phyloP scores from a whole-genome alignment of 495 filamentous ascomycete species.

The Mytilinidion resinicola region DNA sequence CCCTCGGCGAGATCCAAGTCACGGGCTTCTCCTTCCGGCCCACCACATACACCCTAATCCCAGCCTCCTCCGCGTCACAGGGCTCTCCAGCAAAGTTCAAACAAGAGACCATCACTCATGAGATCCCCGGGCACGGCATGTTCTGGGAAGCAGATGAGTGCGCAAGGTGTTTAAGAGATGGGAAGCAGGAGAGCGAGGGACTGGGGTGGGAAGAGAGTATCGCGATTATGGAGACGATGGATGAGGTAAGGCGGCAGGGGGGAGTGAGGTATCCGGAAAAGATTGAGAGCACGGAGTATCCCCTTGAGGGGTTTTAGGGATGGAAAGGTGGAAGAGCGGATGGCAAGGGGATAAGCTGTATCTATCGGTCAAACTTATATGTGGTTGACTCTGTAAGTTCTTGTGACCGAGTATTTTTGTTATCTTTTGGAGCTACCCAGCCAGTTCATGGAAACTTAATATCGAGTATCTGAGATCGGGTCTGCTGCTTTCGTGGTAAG shows the following conservation, averaged over 20 bases:
- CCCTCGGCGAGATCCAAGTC: slow-evolving; percentile 81
- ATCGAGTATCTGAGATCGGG: too few relatives aligned
- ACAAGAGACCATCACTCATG: slow-evolving; percentile 37
- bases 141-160: slow-evolving; percentile 94
- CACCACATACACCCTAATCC: slow-evolving; percentile 42
- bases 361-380: too few relatives aligned
- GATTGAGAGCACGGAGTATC: slow-evolving; percentile 72
- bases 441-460: too few relatives aligned
- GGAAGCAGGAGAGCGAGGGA: slow-evolving; percentile 67
- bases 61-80: slow-evolving; percentile 42
- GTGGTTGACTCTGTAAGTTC: too few relatives aligned
- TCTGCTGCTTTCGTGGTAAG: too few relatives aligned
- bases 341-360: too few relatives aligned
- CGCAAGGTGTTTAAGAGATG: slow-evolving; percentile 75
- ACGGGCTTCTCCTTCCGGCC: slow-evolving; percentile 68
- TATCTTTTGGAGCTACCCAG: too few relatives aligned
- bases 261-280: slow-evolving; percentile 71
- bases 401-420: too few relatives aligned
- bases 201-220: slow-evolving; percentile 78
- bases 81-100: slow-evolving; percentile 34
- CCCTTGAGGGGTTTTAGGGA: slow-evolving; percentile 16
- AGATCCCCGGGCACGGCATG: slow-evolving; percentile 71
- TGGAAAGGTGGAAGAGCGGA: not conserved
- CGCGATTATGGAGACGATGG: slow-evolving; percentile 93
- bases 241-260: slow-evolving; percentile 73